A percentile compares a stretch with the other conserved stretches of the same genome.
Evolutionary conservation across 2,329 filamentous ascomycete genomes (phyloP).

Genomic region (Curvularia spicifera): DNA sequence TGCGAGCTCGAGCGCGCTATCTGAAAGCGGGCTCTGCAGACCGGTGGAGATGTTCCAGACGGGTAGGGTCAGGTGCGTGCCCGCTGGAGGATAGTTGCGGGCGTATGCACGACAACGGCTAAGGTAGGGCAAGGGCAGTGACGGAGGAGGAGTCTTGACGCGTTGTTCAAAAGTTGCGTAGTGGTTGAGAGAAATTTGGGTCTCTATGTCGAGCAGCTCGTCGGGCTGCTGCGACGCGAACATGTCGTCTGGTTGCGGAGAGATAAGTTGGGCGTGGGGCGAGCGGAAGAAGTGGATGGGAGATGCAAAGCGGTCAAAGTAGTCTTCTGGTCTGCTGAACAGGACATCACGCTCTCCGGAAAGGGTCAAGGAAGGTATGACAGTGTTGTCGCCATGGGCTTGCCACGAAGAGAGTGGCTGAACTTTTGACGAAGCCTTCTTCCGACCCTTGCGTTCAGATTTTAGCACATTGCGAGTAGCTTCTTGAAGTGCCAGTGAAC

Average conservation of each 20-base stretch:
- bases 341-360: conserved; percentile 45
- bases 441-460: conserved; percentile 13
- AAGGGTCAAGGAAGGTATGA: conserved; percentile 41
- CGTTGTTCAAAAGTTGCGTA: conserved; percentile 30
- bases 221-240: conserved; percentile 37
- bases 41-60: conserved; percentile 51
- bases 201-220: conserved; percentile 40
- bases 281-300: conserved; percentile 60
- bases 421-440: conserved; percentile 29
- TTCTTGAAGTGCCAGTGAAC: conserved; percentile 16
- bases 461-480: conserved; percentile 14
- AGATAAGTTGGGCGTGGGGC: conserved; percentile 41
- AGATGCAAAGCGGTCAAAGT: conserved; percentile 59
- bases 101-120: conserved; percentile 44
- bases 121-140: conserved; percentile 26
- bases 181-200: conserved; percentile 38
- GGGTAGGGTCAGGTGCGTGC: conserved; percentile 50
- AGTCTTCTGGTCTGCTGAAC: conserved; percentile 53
- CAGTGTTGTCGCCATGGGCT: conserved; percentile 29
- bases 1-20: conserved; percentile 52
- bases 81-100: conserved; percentile 53
- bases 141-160: conserved; percentile 13
- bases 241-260: conserved; percentile 33
- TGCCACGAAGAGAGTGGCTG: conserved; percentile 38
- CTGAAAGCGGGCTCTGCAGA: conserved; percentile 45